Base-by-base conservation (phyloP, 225 moss, liverwort and hornwort species). In the Pleurozium schreberi region DNA sequence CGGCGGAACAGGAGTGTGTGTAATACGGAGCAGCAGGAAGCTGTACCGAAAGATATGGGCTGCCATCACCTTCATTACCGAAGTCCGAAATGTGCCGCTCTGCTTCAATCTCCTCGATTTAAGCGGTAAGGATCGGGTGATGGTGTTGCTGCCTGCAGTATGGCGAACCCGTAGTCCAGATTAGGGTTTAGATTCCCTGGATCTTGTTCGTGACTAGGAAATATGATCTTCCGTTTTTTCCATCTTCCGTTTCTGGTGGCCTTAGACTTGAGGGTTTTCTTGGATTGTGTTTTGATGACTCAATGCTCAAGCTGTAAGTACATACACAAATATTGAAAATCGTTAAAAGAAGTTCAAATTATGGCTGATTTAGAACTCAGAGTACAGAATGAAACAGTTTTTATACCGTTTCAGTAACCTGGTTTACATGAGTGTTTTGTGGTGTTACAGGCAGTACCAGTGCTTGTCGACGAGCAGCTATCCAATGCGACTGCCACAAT, bases 61-160 rank as follows among this genome's bases (percentile, higher is more conserved):
- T 75, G 96, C 96, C 55, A 96, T 96, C 74, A 95, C 96, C 49
- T 97, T 94, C 87, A 92, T 97, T 28, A 91, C 95, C 6, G 90
- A 89, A 73, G 88, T 98, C 9, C 96, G 93, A 85, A 96, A 87
- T 66, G 65, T 92, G 83, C 93, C 97, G 42, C 93, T 98, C 19
- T 77, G 93, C 66, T 97, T 97, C 88, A 98, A 94, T 89, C 95
- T 98, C 57, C 91, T 98, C 11, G 87, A 97, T 87, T 89, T 98
- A 42, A 97, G 96, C 83, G 97, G 96, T 96, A 80, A 85, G 92
- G 49, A 36, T 84, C 52, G 33, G 78, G 42, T 53, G 53, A 31
- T 80, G 12, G 45, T n/a, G 36, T 33, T 83, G 21, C 34, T 84
- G n/a, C 53, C 18, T 81, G 31, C 53, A 19, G 5, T 50, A 27